Base-by-base conservation (phyloP, 2,329 filamentous ascomycete species). In the Corinectria fuckeliana region DNA sequence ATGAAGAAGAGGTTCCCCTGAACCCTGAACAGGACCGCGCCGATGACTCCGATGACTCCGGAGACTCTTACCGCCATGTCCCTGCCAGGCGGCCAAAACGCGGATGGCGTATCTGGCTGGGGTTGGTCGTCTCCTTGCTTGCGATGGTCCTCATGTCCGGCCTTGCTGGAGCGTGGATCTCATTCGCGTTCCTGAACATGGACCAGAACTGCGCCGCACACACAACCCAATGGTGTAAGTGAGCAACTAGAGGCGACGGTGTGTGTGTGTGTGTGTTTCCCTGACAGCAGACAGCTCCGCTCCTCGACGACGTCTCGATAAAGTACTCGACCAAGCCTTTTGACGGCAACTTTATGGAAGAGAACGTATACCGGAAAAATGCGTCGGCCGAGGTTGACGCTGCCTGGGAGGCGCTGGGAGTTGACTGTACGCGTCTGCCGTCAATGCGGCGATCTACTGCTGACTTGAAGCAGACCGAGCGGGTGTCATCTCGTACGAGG, bases 271-370 rank as follows among this genome's bases (percentile, higher is more conserved):
- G 14, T 3, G 3, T 2, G 9, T 2, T 13, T 25, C 3, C 45
- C 50, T 68, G 44, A 63, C 52, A 5, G 28, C 7, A 16, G 13
- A 10, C 13, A 76, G 75, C 76, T 11, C 74, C 77, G 2, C 50
- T 79, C 2, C 60, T 79, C 0, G 63, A 68, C 3, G 70, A 77
- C 10, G 70, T 78, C 4, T 42, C 62, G 13, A 67, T 78, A 36
- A 65, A 64, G 13, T 78, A 79, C 52, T 23, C 56, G 2, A 48
- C 57, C 13, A 69, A 78, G 50, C 63, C 63, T 2, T 88, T 87
- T 71, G 85, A 88, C 60, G 85, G 85, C 0, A 82, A 81, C 0
- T 83, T 88, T 18, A 65, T 86, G 54, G 74, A 83, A 0, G 80
- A 85, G 63, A 82, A 81, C 23, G 71, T 82, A 14, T 88, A 82